A percentile compares a stretch with the other conserved stretches of the same genome.
Evolutionary conservation across 352 stramenopile genomes (phyloP).

Genomic region (Phytophthora parvispora): DNA sequence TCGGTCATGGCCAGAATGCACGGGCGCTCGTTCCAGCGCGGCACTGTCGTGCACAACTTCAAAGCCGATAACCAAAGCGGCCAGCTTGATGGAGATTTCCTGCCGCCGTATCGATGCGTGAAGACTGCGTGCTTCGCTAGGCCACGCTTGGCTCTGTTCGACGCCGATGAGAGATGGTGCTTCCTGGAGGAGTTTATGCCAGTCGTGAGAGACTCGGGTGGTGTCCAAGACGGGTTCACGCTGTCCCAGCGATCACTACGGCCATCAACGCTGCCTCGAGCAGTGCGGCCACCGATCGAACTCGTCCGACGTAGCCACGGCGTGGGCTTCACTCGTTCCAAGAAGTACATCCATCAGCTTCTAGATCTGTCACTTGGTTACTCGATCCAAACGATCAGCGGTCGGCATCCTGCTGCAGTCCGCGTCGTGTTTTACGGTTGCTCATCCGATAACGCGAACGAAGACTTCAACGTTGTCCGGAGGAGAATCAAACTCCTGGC

Average conservation of each 20-base stretch:
- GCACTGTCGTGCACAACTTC: conserved; percentile 39
- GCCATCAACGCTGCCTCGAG: conserved; percentile 26
- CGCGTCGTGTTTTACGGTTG: conserved; percentile 24
- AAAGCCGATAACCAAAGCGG: not conserved
- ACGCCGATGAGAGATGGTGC: conserved; percentile 39
- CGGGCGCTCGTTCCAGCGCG: conserved; percentile 38
- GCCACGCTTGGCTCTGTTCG: conserved; percentile 33
- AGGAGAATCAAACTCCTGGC: conserved; percentile 19
- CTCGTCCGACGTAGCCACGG: conserved; percentile 14
- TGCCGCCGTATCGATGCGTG: conserved; percentile 27
- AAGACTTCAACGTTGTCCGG: not conserved
- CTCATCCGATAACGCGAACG: not conserved
- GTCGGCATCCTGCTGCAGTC: conserved; percentile 15
- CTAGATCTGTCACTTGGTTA: conserved; percentile 20
- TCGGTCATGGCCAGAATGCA: conserved; percentile 39
- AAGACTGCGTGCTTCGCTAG: conserved; percentile 46
- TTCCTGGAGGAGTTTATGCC: conserved; percentile 30
- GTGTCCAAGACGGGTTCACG: conserved; percentile 20
- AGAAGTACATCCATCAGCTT: conserved; percentile 18
- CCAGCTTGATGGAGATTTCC: not conserved
- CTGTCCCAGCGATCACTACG: conserved; percentile 35
- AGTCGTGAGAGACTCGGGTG: not conserved
- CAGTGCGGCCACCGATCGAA: conserved; percentile 25
- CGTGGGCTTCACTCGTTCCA: conserved; percentile 15
- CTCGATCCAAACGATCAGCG: conserved; percentile 18